Percentiles rank a stretch among this genome's conserved stretches.
phyloP scores from a whole-genome alignment of 345 rosid genomes.

The Eucalyptus sp. region DNA sequence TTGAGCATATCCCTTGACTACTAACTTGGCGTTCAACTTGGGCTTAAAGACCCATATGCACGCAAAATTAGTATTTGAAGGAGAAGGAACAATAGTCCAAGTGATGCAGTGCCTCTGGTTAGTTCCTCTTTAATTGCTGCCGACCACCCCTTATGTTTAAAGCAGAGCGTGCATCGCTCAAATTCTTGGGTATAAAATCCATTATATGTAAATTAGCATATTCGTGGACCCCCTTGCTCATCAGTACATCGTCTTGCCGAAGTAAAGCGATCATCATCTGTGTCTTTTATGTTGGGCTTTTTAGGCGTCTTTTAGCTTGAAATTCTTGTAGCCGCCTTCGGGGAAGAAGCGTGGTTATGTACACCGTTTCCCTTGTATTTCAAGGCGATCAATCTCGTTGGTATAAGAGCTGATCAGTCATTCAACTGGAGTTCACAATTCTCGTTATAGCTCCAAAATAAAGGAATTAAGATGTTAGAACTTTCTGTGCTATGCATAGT shows the following conservation, averaged over 20 bases:
- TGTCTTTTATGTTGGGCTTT: not conserved
- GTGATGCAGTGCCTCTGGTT: not conserved
- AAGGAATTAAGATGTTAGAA: not conserved
- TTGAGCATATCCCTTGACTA: not conserved
- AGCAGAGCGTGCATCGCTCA: not conserved
- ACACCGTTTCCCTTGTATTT: not conserved
- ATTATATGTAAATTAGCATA: not conserved
- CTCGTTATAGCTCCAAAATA: not conserved
- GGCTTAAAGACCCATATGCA: not conserved
- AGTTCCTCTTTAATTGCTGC: not conserved
- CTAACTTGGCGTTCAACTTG: not conserved
- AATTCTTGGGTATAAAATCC: not conserved
- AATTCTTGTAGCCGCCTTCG: not conserved
- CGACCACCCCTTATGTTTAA: not conserved
- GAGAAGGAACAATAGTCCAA: not conserved
- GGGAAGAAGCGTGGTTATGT: not conserved
- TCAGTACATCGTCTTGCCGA: not conserved
- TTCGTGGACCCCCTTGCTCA: not conserved
- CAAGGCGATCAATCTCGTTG: not conserved
- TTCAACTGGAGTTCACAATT: not conserved
- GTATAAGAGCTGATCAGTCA: not conserved
- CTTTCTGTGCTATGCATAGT: not conserved
- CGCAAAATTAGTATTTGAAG: not conserved
- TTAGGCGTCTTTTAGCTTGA: not conserved
- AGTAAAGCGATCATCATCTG: conserved; percentile 1